Evolutionary conservation across 176 grass and related monocot species (phyloP), one percentile per base, ranked within the genome.

Genomic region (Phoenix roebelenii): DNA sequence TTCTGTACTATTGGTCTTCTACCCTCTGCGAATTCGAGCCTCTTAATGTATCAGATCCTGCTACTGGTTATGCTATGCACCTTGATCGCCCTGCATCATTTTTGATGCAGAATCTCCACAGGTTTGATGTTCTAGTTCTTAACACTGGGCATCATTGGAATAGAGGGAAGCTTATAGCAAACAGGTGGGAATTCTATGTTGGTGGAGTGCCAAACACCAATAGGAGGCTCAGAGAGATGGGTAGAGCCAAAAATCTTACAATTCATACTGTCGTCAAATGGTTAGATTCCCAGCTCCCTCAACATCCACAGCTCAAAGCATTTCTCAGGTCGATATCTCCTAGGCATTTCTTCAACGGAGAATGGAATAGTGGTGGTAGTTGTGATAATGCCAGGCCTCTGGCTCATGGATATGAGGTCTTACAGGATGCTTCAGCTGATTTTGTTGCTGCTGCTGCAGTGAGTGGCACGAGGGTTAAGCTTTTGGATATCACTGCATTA

Each of bases 131-230:
- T 28, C 44, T 95, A 57, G 73, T 89, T 73, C 82, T 95, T 49
- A 95, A 95, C 62, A 89, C 90, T 4, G 90, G 90, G 0, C 90
- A 95, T 73, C 90, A 95, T 59, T 95, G 90, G 90, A 95, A 95
- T 65, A 70, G 85, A 18, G 90, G 82, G 25, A 95, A 95, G 59
- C 83, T 95, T 18, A 95, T 59, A 55, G 76, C 79, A 16, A 95
- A 95, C 18, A 84, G 61, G 58, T 89, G 90, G 90, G 85, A 95
- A 63, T 89, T 89, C 82, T 86, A 86, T 61, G 50, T 95, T 49
- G 73, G 52, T 64, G 82, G 85, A 24, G 61, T 55, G 18, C 85
- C 85, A 17, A 83, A 89, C 65, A 81, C 76, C 44, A 60, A 86
- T 63, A 86, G 23, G 68, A 81, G 78, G 48, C 72, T 76, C 22